Conservation (phyloP, 768 basidiomycete genomes). For the Russula emetica region DNA sequence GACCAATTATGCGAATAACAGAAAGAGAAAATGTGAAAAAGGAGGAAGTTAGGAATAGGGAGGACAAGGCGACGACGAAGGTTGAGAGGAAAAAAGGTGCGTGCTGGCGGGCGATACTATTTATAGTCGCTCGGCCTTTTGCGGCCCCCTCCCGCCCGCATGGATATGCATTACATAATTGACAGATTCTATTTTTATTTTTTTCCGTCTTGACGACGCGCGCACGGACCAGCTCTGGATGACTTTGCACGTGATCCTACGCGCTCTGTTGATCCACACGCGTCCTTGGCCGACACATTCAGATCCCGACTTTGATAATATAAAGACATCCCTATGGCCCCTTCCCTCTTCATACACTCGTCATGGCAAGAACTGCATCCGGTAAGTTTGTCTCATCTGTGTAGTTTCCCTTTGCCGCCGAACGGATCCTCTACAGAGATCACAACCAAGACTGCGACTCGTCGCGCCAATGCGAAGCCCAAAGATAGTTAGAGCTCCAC, state of each 20-base stretch:
- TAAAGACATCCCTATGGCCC: slow-evolving; percentile 3
- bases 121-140: slow-evolving; percentile 27
- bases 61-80: neutral
- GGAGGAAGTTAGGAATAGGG: neutral
- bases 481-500: slow-evolving; percentile 36
- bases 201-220: neutral
- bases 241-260: slow-evolving; percentile 8
- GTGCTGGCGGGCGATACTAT: neutral
- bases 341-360: slow-evolving; percentile 16
- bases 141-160: neutral
- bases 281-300: slow-evolving; percentile 24
- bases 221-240: slow-evolving; percentile 16
- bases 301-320: slow-evolving; percentile 27
- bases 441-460: slow-evolving; percentile 54
- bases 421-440: slow-evolving; percentile 38
- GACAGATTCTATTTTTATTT: neutral
- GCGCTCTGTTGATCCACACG: slow-evolving; percentile 26
- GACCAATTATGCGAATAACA: slow-evolving; percentile 20
- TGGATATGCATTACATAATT: neutral
- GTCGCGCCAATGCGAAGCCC: slow-evolving; percentile 45
- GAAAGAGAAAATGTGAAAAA: slow-evolving; percentile 14
- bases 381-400: slow-evolving; percentile 35
- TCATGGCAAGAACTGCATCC: slow-evolving; percentile 51
- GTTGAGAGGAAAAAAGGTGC: slow-evolving; percentile 1
- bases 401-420: neutral